These are phyloP conservation scores for Talaromyces funiculosus DNA, from an alignment of 2,329 filamentous ascomycete species.

Conservation along the genomic window DNA sequence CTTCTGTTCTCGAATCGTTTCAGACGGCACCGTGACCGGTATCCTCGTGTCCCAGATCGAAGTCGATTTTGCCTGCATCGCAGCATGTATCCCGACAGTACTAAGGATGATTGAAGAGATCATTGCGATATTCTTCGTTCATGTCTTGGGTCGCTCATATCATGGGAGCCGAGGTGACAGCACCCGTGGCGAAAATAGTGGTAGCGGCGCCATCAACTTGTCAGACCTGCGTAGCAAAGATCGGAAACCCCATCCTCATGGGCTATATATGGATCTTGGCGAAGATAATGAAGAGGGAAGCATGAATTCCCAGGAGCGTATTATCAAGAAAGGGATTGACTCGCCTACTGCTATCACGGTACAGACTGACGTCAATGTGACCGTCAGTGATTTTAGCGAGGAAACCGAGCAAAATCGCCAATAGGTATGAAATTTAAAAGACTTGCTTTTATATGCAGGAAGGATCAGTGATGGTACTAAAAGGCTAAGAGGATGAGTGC, in stretches of 20 bases:
- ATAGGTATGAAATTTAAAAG: not conserved
- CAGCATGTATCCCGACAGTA: slow-evolving; percentile 1
- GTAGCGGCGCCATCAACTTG: not conserved
- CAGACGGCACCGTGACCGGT: not conserved
- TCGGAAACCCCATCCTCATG: not conserved
- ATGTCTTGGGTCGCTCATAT: not conserved
- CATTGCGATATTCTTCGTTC: not conserved
- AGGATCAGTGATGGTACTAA: not conserved
- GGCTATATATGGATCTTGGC: not conserved
- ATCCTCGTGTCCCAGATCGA: slow-evolving; percentile 5
- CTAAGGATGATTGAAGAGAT: not conserved
- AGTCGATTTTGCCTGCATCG: slow-evolving; percentile 6
- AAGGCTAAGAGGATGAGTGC: too few species aligned
- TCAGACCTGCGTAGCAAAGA: not conserved
- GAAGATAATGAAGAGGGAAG: not conserved
- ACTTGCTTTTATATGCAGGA: not conserved
- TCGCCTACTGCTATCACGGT: not conserved
- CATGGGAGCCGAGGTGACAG: not conserved
- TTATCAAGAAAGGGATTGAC: not conserved
- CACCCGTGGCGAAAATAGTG: not conserved
- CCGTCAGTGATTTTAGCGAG: not conserved
- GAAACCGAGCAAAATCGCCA: too few species aligned
- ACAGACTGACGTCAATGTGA: not conserved
- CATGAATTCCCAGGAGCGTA: slow-evolving; percentile 5
- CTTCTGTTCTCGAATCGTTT: not conserved